Evolutionary conservation across 768 basidiomycete species (phyloP), one percentile per base, ranked within the genome.

Genomic region (Mycena haematopus): DNA sequence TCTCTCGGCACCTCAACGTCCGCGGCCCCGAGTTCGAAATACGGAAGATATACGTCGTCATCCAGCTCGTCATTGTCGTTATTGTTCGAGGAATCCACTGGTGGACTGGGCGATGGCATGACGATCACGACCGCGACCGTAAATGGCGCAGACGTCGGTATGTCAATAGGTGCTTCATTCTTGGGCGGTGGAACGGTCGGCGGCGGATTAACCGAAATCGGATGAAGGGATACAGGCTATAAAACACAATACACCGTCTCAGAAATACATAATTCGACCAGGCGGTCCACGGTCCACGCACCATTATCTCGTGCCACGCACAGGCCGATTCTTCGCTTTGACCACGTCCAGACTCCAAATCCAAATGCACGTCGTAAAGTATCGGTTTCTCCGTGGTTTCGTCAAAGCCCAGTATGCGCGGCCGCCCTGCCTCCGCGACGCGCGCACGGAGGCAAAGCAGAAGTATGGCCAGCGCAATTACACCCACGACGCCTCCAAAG

Each of bases 301-400:
- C 52, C 52, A 54, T 54, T 25, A 54, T 42, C 1, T 42, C 52
- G 52, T 11, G 25, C 52, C 52, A 54, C 13, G 13, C 36, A 11
- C 36, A n/a, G n/a, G n/a, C 9, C 13, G 36, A 36, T 3, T 36
- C 36, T 7, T 36, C 36, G 3, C 36, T 14, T 3, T 36, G 3
- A 21, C 17, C 24, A 25, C 8, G 25, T 9, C 22, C 44, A 9
- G 17, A 5, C n/a, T 31, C 3, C 13, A 38, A 24, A 24, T 53
- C 52, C 36, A 54, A 29, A 29, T 54, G 40, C 2, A 22, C 24
- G 24, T 54, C 52, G 25, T 54, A 54, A 27, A 54, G 24, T 1
- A 14, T 13, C 35, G 22, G 36, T n/a, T 21, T 0, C 35, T 10
- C 6, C 1, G 22, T 15, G 13, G 14, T 35, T 22, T 22, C 44